Percentiles rank a stretch among this genome's conserved stretches.
phyloP scores from a whole-genome alignment of 129 eudicot species.

The Artemisia annua region DNA sequence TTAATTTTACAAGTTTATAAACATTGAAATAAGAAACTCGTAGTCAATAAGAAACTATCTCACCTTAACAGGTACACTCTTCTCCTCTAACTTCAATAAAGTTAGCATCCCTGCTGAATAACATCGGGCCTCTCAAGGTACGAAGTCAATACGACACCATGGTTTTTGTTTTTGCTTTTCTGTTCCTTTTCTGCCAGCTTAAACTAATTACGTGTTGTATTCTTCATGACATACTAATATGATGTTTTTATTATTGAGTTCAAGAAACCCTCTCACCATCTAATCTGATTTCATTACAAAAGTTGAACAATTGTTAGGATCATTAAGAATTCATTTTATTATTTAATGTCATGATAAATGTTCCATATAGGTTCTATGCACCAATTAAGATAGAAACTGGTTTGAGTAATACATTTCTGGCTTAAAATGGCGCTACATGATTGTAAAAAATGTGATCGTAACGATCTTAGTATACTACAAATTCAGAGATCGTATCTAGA shows the following conservation, averaged over 20 bases:
- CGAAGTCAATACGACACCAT: constrained; percentile 11
- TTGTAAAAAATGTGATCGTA: no score
- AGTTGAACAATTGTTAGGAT: background rate
- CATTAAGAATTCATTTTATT: no score
- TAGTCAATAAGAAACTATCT: constrained; percentile 18
- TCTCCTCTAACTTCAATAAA: constrained; percentile 66
- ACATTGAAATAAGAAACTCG: constrained; percentile 7
- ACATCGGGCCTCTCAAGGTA: constrained; percentile 79
- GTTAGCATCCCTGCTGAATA: constrained; percentile 70
- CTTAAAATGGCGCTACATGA: no score
- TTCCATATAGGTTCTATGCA: no score
- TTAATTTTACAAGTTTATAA: no score
- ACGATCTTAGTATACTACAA: no score
- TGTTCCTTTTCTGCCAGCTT: background rate
- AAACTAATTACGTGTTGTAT: background rate
- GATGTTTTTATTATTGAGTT: background rate
- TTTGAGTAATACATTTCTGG: no score
- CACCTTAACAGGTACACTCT: constrained; percentile 42
- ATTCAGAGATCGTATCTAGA: no score
- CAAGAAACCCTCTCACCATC: background rate
- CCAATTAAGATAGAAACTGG: no score
- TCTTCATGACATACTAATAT: background rate
- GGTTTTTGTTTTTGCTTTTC: constrained; percentile 2
- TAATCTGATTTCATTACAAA: background rate
- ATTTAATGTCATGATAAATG: no score